These are phyloP conservation scores for Gracilaria domingensis DNA, from an alignment of 23 red algal species.

Conservation along the genomic window DNA sequence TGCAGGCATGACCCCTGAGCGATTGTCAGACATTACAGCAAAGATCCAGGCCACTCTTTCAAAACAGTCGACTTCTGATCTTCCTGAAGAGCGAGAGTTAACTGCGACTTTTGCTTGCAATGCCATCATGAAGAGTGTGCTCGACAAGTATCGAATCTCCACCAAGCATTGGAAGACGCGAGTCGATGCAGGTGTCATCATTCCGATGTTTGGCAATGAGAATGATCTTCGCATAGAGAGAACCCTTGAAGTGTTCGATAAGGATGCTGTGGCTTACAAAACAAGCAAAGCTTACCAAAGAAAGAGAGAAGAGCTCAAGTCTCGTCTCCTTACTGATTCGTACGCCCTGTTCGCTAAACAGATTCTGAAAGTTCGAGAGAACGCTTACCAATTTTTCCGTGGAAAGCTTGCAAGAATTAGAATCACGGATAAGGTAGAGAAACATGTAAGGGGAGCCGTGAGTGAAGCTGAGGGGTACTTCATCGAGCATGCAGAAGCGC, in stretches of 20 bases:
- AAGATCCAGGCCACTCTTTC: conserved; percentile 17
- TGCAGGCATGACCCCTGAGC: conserved; percentile 47
- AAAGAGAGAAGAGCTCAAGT: conserved; percentile 83
- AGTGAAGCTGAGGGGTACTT: conserved; percentile 91
- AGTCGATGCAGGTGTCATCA: conserved; percentile 77
- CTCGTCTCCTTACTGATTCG: conserved; percentile 72
- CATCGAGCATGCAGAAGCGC: conserved; percentile 77
- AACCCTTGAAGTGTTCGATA: conserved; percentile 76
- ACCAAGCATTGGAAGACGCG: conserved; percentile 79
- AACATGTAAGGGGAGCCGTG: conserved; percentile 87
- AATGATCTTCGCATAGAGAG: conserved; percentile 59
- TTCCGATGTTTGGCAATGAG: conserved; percentile 88
- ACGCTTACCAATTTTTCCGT: conserved; percentile 92
- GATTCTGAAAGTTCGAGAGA: conserved; percentile 86
- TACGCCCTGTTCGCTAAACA: conserved; percentile 88
- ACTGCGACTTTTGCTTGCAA: conserved; percentile 83
- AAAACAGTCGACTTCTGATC: conserved; percentile 18
- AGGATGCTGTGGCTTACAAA: conserved; percentile 75
- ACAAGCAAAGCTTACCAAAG: conserved; percentile 59
- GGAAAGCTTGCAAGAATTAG: conserved; percentile 85
- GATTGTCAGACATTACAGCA: conserved; percentile 22
- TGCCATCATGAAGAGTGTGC: conserved; percentile 64
- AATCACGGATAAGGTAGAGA: conserved; percentile 91
- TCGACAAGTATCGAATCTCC: conserved; percentile 60
- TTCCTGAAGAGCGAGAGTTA: conserved; percentile 75